A percentile compares a stretch with the other conserved stretches of the same genome.
Conservation (phyloP, 495 filamentous ascomycete species). For the Monascus purpureus region DNA sequence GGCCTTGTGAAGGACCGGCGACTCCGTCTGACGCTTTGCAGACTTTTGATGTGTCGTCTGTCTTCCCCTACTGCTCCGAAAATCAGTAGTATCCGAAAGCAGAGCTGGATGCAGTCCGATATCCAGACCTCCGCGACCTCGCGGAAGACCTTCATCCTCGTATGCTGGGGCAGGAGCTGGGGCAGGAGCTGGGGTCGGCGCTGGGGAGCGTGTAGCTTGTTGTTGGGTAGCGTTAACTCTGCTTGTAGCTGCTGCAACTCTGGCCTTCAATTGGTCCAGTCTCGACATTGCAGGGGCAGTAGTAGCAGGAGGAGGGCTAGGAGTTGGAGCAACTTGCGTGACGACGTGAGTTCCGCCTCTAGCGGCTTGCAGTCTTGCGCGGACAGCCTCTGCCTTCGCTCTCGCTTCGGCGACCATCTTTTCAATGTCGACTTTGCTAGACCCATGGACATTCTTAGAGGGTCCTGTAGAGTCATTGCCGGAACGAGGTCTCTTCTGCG, state of each 20-base stretch:
- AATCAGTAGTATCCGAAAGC: constrained; percentile 57
- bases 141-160: constrained; percentile 34
- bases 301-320: constrained; percentile 28
- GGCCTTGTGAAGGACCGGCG: constrained; percentile 34
- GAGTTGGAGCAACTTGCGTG: constrained; percentile 17
- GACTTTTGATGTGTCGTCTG: constrained; percentile 40
- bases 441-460: constrained; percentile 16
- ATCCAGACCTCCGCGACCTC: constrained; percentile 64
- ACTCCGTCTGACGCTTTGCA: constrained; percentile 43
- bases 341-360: constrained; percentile 21
- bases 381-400: constrained; percentile 45
- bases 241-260: constrained; percentile 62
- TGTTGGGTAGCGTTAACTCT: constrained; percentile 30
- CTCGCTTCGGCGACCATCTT: constrained; percentile 50
- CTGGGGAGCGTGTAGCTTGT: constrained; percentile 7
- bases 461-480: constrained; percentile 45
- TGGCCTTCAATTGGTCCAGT: constrained; percentile 61
- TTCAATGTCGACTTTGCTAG: constrained; percentile 40
- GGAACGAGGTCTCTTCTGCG: constrained; percentile 45
- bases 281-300: constrained; percentile 33
- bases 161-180: constrained; percentile 23
- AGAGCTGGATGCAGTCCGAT: constrained; percentile 80
- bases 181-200: constrained; percentile 23
- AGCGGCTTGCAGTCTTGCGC: constrained; percentile 37
- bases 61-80: constrained; percentile 44